Evolutionary conservation across 1,284 basidiomycete species (phyloP).

Genomic region (Tilletia horrida): DNA sequence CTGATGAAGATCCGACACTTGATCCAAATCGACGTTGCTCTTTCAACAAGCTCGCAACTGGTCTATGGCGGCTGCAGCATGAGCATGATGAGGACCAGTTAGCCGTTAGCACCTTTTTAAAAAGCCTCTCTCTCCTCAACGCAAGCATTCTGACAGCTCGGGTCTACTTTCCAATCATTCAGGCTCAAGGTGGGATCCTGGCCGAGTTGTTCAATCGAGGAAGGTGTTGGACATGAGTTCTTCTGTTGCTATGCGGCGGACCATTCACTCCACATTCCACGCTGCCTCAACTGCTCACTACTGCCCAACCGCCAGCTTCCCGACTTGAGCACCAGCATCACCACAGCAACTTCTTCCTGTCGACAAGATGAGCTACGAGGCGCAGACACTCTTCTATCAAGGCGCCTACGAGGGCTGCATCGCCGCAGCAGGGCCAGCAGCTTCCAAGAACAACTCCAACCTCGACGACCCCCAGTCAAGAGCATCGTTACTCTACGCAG

Average conservation of each 20-base stretch:
- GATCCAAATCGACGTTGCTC: too few species aligned
- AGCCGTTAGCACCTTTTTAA: too few species aligned
- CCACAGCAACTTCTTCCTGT: not conserved
- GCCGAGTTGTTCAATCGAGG: too few species aligned
- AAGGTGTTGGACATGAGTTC: not conserved
- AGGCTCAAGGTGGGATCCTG: too few species aligned
- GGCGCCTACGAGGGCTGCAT: constrained; percentile 49
- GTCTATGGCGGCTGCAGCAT: not conserved
- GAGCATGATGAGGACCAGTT: not conserved
- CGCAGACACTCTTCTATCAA: constrained; percentile 52
- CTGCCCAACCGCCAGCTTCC: too few species aligned
- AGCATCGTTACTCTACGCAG: constrained; percentile 42
- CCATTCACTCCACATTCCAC: not conserved
- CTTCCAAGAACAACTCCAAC: constrained; percentile 34
- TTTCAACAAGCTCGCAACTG: too few species aligned
- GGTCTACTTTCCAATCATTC: too few species aligned
- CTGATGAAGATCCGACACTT: too few species aligned
- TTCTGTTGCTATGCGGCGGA: constrained; percentile 16
- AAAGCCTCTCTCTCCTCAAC: too few species aligned
- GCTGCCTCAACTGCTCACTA: not conserved
- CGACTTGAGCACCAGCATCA: not conserved
- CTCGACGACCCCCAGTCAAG: constrained; percentile 26
- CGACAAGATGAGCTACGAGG: constrained; percentile 28
- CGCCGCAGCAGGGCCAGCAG: constrained; percentile 26
- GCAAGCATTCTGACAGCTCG: too few species aligned